Conservation (phyloP, 768 basidiomycete genomes). For the Lentinula aciculospora region DNA sequence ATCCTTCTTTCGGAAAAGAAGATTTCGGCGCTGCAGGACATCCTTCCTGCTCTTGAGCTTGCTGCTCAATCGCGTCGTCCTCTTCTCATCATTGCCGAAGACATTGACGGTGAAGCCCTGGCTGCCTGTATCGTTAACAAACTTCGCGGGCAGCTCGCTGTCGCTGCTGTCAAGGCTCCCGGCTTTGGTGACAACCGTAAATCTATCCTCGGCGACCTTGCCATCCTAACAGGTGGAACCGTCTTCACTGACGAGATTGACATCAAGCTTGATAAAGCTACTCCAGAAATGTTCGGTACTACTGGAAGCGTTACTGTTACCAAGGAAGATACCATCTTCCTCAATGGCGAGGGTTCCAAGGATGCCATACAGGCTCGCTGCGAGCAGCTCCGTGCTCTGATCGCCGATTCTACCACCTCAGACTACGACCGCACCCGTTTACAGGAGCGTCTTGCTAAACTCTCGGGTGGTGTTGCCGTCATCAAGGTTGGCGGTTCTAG, state of each 20-base stretch:
- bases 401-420: constrained; percentile 77
- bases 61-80: constrained; percentile 82
- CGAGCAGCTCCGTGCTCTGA: constrained; percentile 87
- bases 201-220: constrained; percentile 93
- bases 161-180: constrained; percentile 93
- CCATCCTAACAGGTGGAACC: constrained; percentile 95
- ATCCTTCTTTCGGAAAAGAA: constrained; percentile 97
- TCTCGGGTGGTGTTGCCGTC: constrained; percentile 94
- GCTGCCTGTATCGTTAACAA: constrained; percentile 99
- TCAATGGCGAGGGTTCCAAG: constrained; percentile 93
- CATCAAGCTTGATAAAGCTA: constrained; percentile 93
- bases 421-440: constrained; percentile 95
- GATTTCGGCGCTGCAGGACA: constrained; percentile 91
- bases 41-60: constrained; percentile 85
- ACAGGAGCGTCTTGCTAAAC: constrained; percentile 95
- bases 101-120: constrained; percentile 95
- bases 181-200: constrained; percentile 99
- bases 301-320: constrained; percentile 92
- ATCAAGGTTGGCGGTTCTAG: constrained; percentile 94
- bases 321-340: constrained; percentile 97
- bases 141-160: constrained; percentile 94
- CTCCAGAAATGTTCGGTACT: constrained; percentile 68
- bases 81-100: constrained; percentile 94
- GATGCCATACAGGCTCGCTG: constrained; percentile 71
- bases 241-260: constrained; percentile 97